These are phyloP conservation scores for Jasminum sambac DNA, from an alignment of 257 asterid genomes.

Conservation along the genomic window DNA sequence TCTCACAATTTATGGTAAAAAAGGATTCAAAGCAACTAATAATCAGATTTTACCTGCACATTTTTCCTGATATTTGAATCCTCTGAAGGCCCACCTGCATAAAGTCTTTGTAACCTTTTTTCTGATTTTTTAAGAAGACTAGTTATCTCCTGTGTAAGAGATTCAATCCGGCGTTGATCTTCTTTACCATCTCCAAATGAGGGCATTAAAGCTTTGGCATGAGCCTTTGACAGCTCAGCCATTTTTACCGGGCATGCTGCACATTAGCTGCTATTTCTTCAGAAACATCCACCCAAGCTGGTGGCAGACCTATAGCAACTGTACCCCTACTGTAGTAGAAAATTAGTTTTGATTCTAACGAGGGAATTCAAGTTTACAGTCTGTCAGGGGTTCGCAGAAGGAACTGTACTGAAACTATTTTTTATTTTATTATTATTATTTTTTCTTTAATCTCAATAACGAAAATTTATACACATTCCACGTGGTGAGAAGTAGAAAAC, in stretches of 20 bases:
- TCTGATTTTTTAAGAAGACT: conserved; percentile 77
- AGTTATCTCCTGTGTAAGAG: conserved; percentile 92
- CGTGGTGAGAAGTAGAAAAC: neutral
- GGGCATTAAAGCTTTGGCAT: conserved; percentile 98
- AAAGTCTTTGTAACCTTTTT: conserved; percentile 70
- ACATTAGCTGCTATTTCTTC: conserved; percentile 86
- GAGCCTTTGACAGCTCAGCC: conserved; percentile 92
- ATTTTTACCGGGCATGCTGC: conserved; percentile 75
- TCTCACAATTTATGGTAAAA: neutral
- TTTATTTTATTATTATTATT: no score
- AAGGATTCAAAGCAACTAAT: conserved; percentile 18
- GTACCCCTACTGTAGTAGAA: conserved; percentile 63
- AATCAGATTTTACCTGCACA: conserved; percentile 76
- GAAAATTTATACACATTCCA: neutral
- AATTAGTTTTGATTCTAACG: conserved; percentile 22
- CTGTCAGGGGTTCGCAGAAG: neutral
- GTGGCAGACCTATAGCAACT: conserved; percentile 90
- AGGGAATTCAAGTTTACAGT: conserved; percentile 2
- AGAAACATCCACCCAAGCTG: conserved; percentile 97
- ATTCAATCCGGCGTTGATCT: conserved; percentile 86
- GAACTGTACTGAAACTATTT: neutral
- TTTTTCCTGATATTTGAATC: conserved; percentile 94
- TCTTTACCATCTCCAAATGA: conserved; percentile 98
- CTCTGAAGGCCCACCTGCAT: conserved; percentile 87
- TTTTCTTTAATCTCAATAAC: no score